Percentiles rank a stretch among this genome's conserved stretches.
Evolutionary conservation across 164 flowering plant species (phyloP).

Genomic region (Magnolia changhungtana): DNA sequence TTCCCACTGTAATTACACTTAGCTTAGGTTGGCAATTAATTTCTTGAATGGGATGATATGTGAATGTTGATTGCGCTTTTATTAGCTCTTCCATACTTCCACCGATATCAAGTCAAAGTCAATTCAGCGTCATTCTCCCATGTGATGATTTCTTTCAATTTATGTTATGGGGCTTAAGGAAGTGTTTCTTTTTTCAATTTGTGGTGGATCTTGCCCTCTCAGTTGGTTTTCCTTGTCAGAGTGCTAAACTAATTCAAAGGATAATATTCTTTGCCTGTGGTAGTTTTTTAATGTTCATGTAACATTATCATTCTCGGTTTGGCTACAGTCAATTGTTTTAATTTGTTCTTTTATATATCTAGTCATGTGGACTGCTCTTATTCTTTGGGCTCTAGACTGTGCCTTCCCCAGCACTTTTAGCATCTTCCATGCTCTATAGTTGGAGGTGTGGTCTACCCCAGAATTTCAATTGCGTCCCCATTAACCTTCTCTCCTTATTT

Average conservation of each 20-base stretch:
- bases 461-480: background rate
- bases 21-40: too few relatives aligned
- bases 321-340: background rate
- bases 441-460: background rate
- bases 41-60: too few relatives aligned
- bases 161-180: too few relatives aligned
- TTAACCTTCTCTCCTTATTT: background rate
- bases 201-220: background rate
- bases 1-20: too few relatives aligned
- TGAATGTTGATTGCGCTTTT: too few relatives aligned
- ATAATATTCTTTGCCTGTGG: background rate
- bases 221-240: background rate
- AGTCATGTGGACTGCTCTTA: background rate
- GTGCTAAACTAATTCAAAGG: background rate
- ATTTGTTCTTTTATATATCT: constrained; percentile 1
- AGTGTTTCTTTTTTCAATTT: background rate
- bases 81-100: too few relatives aligned
- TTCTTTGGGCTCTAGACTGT: background rate
- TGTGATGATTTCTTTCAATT: too few relatives aligned
- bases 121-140: too few relatives aligned
- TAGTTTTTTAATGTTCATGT: background rate
- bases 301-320: background rate
- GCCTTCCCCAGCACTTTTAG: background rate
- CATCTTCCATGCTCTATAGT: background rate
- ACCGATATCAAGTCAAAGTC: too few relatives aligned